These are phyloP conservation scores for Capronia epimyces DNA, from an alignment of 2,329 filamentous ascomycete species.

Conservation along the genomic window DNA sequence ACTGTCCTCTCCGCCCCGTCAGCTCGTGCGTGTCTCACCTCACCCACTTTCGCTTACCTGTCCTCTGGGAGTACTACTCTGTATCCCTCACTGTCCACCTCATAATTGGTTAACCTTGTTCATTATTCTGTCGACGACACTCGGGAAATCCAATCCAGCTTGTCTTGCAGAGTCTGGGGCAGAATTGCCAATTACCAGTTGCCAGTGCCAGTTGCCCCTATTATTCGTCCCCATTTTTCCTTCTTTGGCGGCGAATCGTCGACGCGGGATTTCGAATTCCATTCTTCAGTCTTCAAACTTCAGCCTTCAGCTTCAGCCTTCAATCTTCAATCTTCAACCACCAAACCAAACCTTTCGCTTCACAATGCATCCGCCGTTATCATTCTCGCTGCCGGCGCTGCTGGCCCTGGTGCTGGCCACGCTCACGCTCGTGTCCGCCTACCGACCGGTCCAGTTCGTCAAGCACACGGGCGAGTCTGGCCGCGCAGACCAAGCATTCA, in stretches of 20 bases:
- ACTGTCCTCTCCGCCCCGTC: too few relatives aligned
- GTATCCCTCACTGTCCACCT: too few relatives aligned
- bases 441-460: constrained; percentile 29
- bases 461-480: constrained; percentile 28
- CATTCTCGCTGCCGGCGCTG: constrained; percentile 7
- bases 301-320: not conserved
- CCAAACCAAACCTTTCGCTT: not conserved
- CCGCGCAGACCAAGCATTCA: constrained; percentile 26
- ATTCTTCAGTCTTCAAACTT: not conserved
- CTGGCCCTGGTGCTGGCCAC: constrained; percentile 10
- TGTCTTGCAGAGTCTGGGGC: too few relatives aligned
- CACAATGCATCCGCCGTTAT: constrained; percentile 5
- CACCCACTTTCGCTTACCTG: too few relatives aligned
- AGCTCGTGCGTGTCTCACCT: too few relatives aligned
- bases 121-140: too few relatives aligned
- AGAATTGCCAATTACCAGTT: too few relatives aligned
- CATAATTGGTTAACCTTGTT: too few relatives aligned
- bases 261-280: not conserved
- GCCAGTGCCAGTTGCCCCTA: too few relatives aligned
- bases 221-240: not conserved
- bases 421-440: constrained; percentile 19
- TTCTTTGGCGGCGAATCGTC: constrained; percentile 1
- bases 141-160: too few relatives aligned
- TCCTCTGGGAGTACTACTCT: too few relatives aligned
- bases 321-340: not conserved